These are phyloP conservation scores for Carex scoparia DNA, from an alignment of 176 grass and related monocot species.

Conservation along the genomic window DNA sequence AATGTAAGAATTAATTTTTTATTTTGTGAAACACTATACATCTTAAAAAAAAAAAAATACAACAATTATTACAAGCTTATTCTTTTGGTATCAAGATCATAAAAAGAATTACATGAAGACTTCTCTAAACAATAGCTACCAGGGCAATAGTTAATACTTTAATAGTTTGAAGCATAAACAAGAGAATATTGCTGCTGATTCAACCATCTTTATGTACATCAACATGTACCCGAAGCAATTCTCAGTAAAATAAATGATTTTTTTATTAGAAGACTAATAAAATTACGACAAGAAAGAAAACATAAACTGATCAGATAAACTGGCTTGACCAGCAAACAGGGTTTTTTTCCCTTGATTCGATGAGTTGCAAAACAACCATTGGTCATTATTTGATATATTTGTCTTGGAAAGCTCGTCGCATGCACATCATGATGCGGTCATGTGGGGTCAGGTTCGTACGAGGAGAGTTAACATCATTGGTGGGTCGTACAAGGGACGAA, in stretches of 20 bases:
- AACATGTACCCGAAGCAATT: not conserved
- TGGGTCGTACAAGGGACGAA: not conserved
- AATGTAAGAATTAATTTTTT: too few species aligned
- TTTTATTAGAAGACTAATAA: too few species aligned
- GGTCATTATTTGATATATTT: not conserved
- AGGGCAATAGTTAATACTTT: not conserved
- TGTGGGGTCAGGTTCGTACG: not conserved
- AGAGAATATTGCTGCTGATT: not conserved
- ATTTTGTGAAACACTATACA: too few species aligned
- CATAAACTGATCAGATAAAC: not conserved
- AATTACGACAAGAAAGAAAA: not conserved
- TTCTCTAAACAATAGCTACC: not conserved
- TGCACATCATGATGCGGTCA: not conserved
- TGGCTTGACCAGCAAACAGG: not conserved
- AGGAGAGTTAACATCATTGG: not conserved
- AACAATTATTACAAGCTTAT: too few species aligned
- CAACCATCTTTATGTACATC: not conserved
- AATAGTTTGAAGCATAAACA: not conserved
- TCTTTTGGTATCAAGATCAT: too few species aligned
- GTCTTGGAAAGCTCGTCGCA: not conserved
- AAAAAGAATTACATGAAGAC: not conserved
- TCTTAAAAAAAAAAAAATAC: too few species aligned
- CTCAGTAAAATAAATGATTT: not conserved
- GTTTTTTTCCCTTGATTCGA: not conserved
- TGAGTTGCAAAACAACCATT: not conserved